Conservation (phyloP, 75 land plant species). For the Larix kaempferi region DNA sequence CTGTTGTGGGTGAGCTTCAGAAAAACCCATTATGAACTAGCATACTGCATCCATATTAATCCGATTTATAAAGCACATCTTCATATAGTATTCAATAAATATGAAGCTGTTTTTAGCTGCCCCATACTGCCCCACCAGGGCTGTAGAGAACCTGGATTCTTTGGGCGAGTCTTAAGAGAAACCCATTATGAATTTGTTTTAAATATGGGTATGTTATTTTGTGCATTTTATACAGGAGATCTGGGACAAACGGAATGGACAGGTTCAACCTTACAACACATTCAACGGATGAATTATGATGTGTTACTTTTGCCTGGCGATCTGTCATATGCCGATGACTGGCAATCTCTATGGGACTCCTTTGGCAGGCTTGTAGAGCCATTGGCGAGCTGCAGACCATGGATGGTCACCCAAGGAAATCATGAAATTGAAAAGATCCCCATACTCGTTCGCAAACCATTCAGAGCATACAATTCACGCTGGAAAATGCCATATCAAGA, state of each 20-base stretch:
- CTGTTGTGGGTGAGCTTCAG: constrained; percentile 54
- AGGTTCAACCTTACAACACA: constrained; percentile 53
- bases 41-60: no score
- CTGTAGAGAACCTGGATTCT: no score
- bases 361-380: constrained; percentile 76
- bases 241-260: constrained; percentile 84
- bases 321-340: constrained; percentile 71
- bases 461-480: constrained; percentile 71
- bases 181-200: no score
- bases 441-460: constrained; percentile 23
- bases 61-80: no score
- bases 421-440: constrained; percentile 76
- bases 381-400: constrained; percentile 73
- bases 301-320: constrained; percentile 68
- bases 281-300: constrained; percentile 50
- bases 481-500: constrained; percentile 79
- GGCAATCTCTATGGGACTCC: constrained; percentile 77
- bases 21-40: no score
- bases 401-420: constrained; percentile 92
- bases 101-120: no score
- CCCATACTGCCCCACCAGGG: no score
- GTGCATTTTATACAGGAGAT: constrained; percentile 49
- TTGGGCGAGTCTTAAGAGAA: not conserved
- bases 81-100: no score
- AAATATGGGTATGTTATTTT: no score